These are phyloP conservation scores for Macrotyloma uniflorum DNA, from an alignment of 306 rosid species.

Conservation along the genomic window DNA sequence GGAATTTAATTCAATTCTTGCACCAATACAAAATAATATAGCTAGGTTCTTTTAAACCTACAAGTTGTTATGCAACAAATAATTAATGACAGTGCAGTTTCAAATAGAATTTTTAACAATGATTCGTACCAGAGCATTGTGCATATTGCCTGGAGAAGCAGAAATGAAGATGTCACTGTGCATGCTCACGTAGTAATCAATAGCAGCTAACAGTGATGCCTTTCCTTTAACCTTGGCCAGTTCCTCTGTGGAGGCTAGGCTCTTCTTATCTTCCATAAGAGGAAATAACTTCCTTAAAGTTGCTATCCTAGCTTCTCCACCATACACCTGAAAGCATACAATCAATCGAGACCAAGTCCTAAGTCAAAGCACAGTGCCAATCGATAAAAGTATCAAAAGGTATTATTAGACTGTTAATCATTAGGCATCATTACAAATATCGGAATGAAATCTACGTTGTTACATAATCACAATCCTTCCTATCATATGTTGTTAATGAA, in stretches of 20 bases:
- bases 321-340: constrained; percentile 70
- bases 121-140: constrained; percentile 87
- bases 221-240: constrained; percentile 76
- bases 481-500: constrained; percentile 35
- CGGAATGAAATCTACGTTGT: constrained; percentile 18
- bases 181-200: constrained; percentile 92
- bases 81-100: constrained; percentile 1
- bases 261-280: constrained; percentile 89
- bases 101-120: constrained; percentile 16
- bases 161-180: constrained; percentile 92
- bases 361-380: background rate
- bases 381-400: background rate
- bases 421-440: constrained; percentile 3
- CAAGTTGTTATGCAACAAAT: background rate
- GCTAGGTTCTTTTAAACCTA: constrained; percentile 16
- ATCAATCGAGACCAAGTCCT: constrained; percentile 29
- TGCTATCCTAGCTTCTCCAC: constrained; percentile 90
- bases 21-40: constrained; percentile 6
- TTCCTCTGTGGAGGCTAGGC: constrained; percentile 71
- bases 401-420: constrained; percentile 19
- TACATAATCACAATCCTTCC: constrained; percentile 17
- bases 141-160: constrained; percentile 99
- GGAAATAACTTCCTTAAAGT: constrained; percentile 73
- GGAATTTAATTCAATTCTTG: constrained; percentile 27
- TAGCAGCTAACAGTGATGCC: constrained; percentile 90